phyloP scores from a whole-genome alignment of 1,284 basidiomycete genomes.

The Boletus smithii region DNA sequence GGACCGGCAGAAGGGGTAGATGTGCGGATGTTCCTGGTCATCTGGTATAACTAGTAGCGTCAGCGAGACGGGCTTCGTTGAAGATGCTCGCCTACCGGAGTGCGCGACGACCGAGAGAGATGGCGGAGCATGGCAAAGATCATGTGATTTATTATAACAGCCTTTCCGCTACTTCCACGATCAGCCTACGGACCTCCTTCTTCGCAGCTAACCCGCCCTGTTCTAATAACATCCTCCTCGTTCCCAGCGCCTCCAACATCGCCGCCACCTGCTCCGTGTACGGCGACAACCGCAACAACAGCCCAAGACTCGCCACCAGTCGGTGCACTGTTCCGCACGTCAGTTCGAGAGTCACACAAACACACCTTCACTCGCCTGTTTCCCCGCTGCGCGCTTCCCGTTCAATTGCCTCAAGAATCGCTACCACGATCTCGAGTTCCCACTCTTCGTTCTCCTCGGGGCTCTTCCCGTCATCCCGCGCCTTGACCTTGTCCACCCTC shows the following conservation, averaged over 20 bases:
- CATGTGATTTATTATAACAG: slow-evolving; percentile 33
- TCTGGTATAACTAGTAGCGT: too few relatives aligned
- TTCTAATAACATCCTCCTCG: slow-evolving; percentile 50
- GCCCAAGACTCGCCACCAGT: slow-evolving; percentile 69
- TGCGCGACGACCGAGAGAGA: too few relatives aligned
- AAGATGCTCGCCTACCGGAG: too few relatives aligned
- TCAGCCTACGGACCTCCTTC: slow-evolving; percentile 57
- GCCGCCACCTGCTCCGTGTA: slow-evolving; percentile 53
- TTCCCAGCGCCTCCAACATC: slow-evolving; percentile 71
- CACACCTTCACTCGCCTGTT: slow-evolving; percentile 55
- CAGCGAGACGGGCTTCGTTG: too few relatives aligned
- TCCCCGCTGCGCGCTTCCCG: slow-evolving; percentile 78
- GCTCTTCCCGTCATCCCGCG: slow-evolving; percentile 33
- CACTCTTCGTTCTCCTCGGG: slow-evolving; percentile 67
- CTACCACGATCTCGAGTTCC: slow-evolving; percentile 80
- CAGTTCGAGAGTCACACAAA: background rate
- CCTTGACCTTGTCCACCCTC: slow-evolving; percentile 46
- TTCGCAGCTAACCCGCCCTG: slow-evolving; percentile 59
- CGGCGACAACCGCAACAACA: slow-evolving; percentile 69
- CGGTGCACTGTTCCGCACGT: slow-evolving; percentile 62
- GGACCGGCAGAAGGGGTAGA: too few relatives aligned
- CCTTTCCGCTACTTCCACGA: slow-evolving; percentile 60
- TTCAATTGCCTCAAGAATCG: slow-evolving; percentile 70
- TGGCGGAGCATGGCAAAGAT: too few relatives aligned
- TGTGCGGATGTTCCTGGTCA: too few relatives aligned